Base-by-base conservation (phyloP, 805 yeast genomes). In the Naumovozyma baii region DNA sequence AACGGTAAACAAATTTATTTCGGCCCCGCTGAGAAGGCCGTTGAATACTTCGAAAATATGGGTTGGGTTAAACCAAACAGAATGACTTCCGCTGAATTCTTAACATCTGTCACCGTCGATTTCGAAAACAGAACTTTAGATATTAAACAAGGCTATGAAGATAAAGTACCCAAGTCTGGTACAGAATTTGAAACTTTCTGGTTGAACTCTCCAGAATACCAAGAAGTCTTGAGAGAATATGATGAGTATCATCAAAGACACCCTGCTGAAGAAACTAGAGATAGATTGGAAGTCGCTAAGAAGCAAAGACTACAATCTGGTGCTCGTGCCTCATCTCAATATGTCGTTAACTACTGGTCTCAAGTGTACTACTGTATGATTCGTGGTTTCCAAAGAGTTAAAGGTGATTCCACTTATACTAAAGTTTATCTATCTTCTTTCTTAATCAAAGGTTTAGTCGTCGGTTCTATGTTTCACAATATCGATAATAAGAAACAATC, bases 41-140 rank as follows among this genome's bases (percentile, higher is more conserved):
- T 69, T 50, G 69, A 61, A 12, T 79, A 67, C 50, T 79, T 79
- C 52, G 53, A 65, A 42, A 62, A 63, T 15, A 74, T 78, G 82
- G 85, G 85, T 31, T 79, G 66, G 64, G 63, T 68, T 19, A 76
- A 79, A 52, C 75, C 78, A 36, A 64, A 67, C 38, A 72, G 84
- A 67, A 78, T 76, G 68, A 74, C 83, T 3, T 76, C 83, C 37
- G 76, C 82, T 7, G 85, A 79, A 54, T 79, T 67, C 54, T 69
- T 79, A 51, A 78, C 84, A 14, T 69, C 83, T 3, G 71, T 78
- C 38, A 79, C 85, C 14, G 61, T 60, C 13, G 80, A 78, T 56
- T 83, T 80, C 13, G 70, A 68, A 20, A 82, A 78, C 43, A 70
- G 83, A 63, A 62, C 70, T 13, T 44, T 65, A 18, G 61, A 50